phyloP scores from a whole-genome alignment of 108 stramenopile genomes.

The Cylindrotheca fusiformis region DNA sequence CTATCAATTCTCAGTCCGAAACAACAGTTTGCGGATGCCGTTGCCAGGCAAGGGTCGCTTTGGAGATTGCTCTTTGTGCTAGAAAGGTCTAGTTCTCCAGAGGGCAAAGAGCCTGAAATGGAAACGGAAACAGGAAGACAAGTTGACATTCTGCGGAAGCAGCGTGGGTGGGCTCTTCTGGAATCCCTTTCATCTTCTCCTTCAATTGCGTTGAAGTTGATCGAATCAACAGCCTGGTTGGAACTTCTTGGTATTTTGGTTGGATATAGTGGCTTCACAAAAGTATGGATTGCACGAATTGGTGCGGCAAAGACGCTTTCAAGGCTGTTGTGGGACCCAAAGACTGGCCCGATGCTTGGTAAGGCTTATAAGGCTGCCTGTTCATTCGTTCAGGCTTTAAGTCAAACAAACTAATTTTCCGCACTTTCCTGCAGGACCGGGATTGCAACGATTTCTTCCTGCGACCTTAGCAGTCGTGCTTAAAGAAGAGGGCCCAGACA shows the following conservation, averaged over 20 bases:
- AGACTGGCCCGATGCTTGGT: slow-evolving; percentile 40
- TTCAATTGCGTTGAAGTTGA: slow-evolving; percentile 44
- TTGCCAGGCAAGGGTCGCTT: slow-evolving; percentile 37
- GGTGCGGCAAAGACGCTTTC: slow-evolving; percentile 63
- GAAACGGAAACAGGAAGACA: slow-evolving; percentile 1
- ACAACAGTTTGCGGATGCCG: slow-evolving; percentile 52
- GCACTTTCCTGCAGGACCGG: slow-evolving; percentile 11
- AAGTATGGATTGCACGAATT: slow-evolving; percentile 40
- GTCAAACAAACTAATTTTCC: not conserved
- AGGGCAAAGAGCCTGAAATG: slow-evolving; percentile 8
- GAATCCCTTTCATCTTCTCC: slow-evolving; percentile 59
- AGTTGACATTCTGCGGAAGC: slow-evolving; percentile 35
- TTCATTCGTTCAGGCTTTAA: not conserved
- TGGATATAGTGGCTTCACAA: slow-evolving; percentile 52
- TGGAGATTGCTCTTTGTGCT: slow-evolving; percentile 56
- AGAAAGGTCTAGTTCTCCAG: slow-evolving; percentile 37
- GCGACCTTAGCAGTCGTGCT: slow-evolving; percentile 35
- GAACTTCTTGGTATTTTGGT: slow-evolving; percentile 64
- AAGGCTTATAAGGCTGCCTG: not conserved
- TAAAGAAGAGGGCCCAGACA: slow-evolving; percentile 59
- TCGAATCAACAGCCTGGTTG: slow-evolving; percentile 53
- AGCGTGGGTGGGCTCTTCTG: slow-evolving; percentile 49
- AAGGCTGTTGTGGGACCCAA: slow-evolving; percentile 61
- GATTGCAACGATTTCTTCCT: slow-evolving; percentile 48
- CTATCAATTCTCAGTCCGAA: slow-evolving; percentile 51